phyloP scores from a whole-genome alignment of 2,329 filamentous ascomycete genomes.

The Colletotrichum higginsianum region DNA sequence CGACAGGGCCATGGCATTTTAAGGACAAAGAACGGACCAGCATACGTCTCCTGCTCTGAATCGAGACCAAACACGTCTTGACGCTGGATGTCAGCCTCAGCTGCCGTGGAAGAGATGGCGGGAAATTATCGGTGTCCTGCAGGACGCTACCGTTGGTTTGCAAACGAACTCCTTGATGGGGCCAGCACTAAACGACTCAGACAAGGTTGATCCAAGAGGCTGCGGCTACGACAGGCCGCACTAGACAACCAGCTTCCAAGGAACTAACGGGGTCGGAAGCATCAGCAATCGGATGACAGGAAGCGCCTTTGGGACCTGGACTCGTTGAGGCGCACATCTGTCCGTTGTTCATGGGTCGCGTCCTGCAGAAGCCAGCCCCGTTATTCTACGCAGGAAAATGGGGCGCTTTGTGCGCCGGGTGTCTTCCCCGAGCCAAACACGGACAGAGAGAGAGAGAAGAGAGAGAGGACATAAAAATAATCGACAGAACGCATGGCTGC shows the following conservation, averaged over 20 bases:
- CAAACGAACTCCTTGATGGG: slow-evolving; percentile 7
- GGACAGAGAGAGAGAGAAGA: slow-evolving; percentile 5
- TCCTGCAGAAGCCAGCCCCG: slow-evolving; percentile 34
- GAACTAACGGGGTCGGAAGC: slow-evolving; percentile 11
- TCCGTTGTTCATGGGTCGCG: slow-evolving; percentile 15
- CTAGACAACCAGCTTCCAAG: slow-evolving; percentile 25
- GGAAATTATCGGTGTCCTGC: slow-evolving; percentile 25
- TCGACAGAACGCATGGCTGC: background rate
- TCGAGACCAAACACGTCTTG: slow-evolving; percentile 13
- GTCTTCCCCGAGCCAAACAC: slow-evolving; percentile 12
- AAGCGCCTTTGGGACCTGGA: slow-evolving; percentile 1
- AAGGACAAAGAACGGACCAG: slow-evolving; percentile 9
- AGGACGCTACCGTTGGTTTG: slow-evolving; percentile 2
- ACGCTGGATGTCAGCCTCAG: slow-evolving; percentile 13
- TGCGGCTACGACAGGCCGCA: slow-evolving; percentile 27
- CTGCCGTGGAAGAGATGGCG: slow-evolving; percentile 4
- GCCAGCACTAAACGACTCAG: slow-evolving; percentile 15
- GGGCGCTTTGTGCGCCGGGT: slow-evolving; percentile 6
- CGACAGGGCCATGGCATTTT: background rate
- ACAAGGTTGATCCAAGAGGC: slow-evolving; percentile 36
- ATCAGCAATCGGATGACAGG: slow-evolving; percentile 12
- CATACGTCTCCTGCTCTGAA: slow-evolving; percentile 20
- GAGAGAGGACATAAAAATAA: slow-evolving; percentile 25
- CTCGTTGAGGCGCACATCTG: background rate
- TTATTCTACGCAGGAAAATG: slow-evolving; percentile 26